Conservation (phyloP, 2,329 filamentous ascomycete genomes). For the Didymosphaeria variabile region DNA sequence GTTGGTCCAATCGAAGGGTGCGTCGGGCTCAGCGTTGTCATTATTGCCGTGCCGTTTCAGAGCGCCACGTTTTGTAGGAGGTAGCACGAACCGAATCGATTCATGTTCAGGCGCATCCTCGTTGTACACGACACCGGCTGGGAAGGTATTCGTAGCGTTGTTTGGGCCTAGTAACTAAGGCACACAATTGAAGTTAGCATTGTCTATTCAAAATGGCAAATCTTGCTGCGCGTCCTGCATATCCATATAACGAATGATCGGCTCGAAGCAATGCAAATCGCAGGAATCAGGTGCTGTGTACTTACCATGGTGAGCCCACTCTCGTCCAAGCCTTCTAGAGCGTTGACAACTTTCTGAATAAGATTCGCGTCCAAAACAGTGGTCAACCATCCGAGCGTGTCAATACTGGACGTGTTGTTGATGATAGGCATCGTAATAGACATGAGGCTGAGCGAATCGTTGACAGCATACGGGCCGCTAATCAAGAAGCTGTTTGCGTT, state of each 20-base stretch:
- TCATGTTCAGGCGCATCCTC: slow-evolving; percentile 33
- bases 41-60: slow-evolving; percentile 39
- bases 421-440: slow-evolving; percentile 84
- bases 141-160: slow-evolving; percentile 67
- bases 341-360: slow-evolving; percentile 69
- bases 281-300: neutral
- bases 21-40: slow-evolving; percentile 31
- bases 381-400: slow-evolving; percentile 85
- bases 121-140: slow-evolving; percentile 44
- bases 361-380: slow-evolving; percentile 74
- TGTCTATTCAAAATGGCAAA: neutral
- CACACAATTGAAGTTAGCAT: neutral
- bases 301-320: slow-evolving; percentile 71
- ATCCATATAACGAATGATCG: too few relatives aligned
- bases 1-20: slow-evolving; percentile 64
- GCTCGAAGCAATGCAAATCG: too few relatives aligned
- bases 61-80: slow-evolving; percentile 39
- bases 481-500: slow-evolving; percentile 68
- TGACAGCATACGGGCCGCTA: slow-evolving; percentile 77
- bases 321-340: slow-evolving; percentile 73
- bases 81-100: slow-evolving; percentile 43
- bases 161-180: slow-evolving; percentile 69
- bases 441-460: slow-evolving; percentile 76
- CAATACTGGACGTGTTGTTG: slow-evolving; percentile 67
- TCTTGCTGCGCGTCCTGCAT: neutral